Base-by-base conservation (phyloP, 2,329 filamentous ascomycete genomes). In the Penicillium sp. region DNA sequence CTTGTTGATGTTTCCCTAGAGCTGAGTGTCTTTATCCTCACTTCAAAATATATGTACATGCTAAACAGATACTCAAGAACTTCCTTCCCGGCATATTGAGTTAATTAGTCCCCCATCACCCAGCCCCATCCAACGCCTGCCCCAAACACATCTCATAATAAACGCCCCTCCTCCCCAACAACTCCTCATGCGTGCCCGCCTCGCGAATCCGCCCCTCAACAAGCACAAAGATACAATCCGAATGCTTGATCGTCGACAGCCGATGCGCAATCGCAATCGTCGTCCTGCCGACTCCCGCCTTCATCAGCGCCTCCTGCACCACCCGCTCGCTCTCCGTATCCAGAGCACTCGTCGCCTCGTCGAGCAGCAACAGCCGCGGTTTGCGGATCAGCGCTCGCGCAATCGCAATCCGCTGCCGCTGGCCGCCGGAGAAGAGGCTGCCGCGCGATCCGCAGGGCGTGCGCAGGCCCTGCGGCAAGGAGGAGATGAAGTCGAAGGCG, bases 231-330 rank as follows among this genome's bases (percentile, higher is more conserved):
- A 98, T 98, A 52, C 94, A 81, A 74, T 98, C 94, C 0, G 94
- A 94, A 75, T 94, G 93, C 75, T 97, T 92, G 64, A 98, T 97
- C 0, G 95, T 97, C 71, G 89, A 92, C 7, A 99, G 81, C 21
- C 95, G 85, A 78, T 99, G 94, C 4, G 95, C 95, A 1, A 99
- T 93, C 0, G 94, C 93, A 66, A 99, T 95, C 0, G 94, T 98
- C 5, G 93, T 96, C 55, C 93, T 86, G 9, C 13, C 38, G 19
- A 17, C 90, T n/a, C 92, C 90, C 2, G 93, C 93, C 65, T 88
- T 88, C 75, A 97, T 92, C 3, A 96, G 80, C 0, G 91, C 91
- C 2, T 85, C 88, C 5, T 91, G 92, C 7, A 83, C 81, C 41
- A 84, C 77, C 72, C 84, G 80, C 72, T 84, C 78, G 38, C 80